phyloP scores from a whole-genome alignment of 352 stramenopile species.

The Globisporangium perplexum region DNA sequence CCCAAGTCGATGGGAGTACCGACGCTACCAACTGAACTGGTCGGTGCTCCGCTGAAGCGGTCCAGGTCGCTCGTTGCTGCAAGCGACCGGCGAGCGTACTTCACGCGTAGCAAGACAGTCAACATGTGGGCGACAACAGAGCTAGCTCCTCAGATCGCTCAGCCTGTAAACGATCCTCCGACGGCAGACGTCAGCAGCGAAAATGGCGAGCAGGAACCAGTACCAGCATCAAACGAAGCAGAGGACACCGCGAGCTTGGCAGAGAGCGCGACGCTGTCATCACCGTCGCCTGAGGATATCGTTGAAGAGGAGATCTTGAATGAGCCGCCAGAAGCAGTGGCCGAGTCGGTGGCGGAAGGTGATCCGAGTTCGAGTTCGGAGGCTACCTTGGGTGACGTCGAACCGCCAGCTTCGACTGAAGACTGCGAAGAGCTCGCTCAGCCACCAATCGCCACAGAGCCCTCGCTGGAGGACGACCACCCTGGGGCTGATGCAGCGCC shows the following conservation, averaged over 20 bases:
- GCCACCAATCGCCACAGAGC: not conserved
- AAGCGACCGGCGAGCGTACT: not conserved
- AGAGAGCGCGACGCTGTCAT: not conserved
- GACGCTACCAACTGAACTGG: not conserved
- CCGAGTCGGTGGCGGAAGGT: not conserved
- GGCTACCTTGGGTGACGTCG: not conserved
- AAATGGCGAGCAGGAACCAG: not conserved
- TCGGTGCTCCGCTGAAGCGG: not conserved
- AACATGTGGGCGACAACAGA: not conserved
- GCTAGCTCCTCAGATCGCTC: not conserved
- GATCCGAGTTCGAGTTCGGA: not conserved
- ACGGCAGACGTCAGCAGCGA: not conserved
- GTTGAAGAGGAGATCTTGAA: not conserved
- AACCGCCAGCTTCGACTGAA: not conserved
- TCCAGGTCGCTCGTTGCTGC: conserved; percentile 5
- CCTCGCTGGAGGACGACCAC: not conserved
- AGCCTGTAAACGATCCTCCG: not conserved
- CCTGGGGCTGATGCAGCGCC: not conserved
- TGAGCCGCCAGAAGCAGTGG: not conserved
- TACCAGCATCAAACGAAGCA: not conserved
- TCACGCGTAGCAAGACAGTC: conserved; percentile 7
- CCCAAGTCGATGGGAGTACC: not conserved
- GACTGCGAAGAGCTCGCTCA: not conserved
- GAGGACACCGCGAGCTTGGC: not conserved
- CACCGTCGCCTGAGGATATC: not conserved